phyloP scores from a whole-genome alignment of 2,329 filamentous ascomycete species.

The Ophiostoma sp. region DNA sequence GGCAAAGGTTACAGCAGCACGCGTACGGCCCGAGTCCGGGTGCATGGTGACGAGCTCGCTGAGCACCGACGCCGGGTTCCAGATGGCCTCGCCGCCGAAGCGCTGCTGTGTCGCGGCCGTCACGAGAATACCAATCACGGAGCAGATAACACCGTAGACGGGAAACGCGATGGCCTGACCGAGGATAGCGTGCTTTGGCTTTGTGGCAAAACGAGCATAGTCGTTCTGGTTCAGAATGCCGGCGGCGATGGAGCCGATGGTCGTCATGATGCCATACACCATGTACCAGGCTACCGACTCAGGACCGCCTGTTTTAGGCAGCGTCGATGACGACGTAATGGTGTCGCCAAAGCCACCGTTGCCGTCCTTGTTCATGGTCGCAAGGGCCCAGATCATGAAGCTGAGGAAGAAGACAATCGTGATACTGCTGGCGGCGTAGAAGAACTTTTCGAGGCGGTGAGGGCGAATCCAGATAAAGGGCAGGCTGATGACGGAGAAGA shows the following conservation, averaged over 20 bases:
- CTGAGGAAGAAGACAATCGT: slow-evolving; percentile 5
- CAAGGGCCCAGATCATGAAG: slow-evolving; percentile 9
- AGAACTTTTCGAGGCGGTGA: slow-evolving; percentile 1
- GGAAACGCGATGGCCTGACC: slow-evolving; percentile 12
- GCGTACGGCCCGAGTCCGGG: slow-evolving; percentile 5
- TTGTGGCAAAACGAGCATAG: slow-evolving; percentile 9
- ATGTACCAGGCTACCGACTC: slow-evolving; percentile 11
- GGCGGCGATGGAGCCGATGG: slow-evolving; percentile 9
- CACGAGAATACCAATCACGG: slow-evolving; percentile 8
- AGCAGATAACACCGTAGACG: slow-evolving; percentile 5
- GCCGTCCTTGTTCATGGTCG: slow-evolving; percentile 8
- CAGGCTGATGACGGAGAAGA: slow-evolving; percentile 11
- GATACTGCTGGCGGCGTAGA: slow-evolving; percentile 9
- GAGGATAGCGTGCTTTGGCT: not conserved
- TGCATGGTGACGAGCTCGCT: not conserved
- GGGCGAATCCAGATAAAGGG: slow-evolving; percentile 13
- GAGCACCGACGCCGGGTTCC: not conserved
- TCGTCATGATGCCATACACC: slow-evolving; percentile 4
- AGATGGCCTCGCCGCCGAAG: slow-evolving; percentile 12
- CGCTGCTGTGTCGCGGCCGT: slow-evolving; percentile 6
- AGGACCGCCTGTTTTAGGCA: not conserved
- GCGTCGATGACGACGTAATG: not conserved
- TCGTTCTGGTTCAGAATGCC: slow-evolving; percentile 13
- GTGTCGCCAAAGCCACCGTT: slow-evolving; percentile 9
- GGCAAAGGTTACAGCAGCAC: slow-evolving; percentile 2